Conservation (phyloP, 306 rosid genomes). For the Fragaria nilgerrensis region DNA sequence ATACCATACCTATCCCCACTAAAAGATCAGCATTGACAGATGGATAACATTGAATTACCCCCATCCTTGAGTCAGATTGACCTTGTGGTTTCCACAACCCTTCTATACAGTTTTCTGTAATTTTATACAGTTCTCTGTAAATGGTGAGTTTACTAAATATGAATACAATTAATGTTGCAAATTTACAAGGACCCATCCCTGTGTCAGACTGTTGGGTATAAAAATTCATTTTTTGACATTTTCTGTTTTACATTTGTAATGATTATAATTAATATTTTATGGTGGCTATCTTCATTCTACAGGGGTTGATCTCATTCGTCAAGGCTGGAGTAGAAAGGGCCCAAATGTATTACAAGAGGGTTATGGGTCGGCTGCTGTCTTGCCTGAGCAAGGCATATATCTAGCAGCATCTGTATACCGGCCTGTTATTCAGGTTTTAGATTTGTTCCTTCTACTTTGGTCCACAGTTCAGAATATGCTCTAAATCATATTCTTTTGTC, state of each 20-base stretch:
- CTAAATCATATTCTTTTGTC: neutral
- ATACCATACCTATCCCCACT: neutral
- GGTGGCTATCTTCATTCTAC: slow-evolving; percentile 19
- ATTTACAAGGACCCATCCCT: no score
- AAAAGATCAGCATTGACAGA: neutral
- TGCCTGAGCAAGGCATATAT: slow-evolving; percentile 98
- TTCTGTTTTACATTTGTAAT: neutral
- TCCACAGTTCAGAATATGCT: neutral
- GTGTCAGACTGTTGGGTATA: no score
- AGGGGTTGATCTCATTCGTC: slow-evolving; percentile 95
- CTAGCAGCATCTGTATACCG: slow-evolving; percentile 92
- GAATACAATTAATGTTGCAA: no score
- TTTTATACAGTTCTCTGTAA: neutral
- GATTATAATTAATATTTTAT: neutral
- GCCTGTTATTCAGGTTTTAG: slow-evolving; percentile 89
- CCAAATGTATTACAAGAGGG: slow-evolving; percentile 88
- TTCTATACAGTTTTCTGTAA: neutral
- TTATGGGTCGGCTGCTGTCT: slow-evolving; percentile 93
- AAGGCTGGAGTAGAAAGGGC: slow-evolving; percentile 94
- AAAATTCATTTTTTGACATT: neutral
- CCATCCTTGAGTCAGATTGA: neutral
- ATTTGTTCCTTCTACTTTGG: neutral
- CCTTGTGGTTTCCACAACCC: neutral
- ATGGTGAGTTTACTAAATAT: neutral
- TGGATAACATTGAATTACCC: neutral